phyloP scores from a whole-genome alignment of 208 protist species.

The Crithidia brevicula region DNA sequence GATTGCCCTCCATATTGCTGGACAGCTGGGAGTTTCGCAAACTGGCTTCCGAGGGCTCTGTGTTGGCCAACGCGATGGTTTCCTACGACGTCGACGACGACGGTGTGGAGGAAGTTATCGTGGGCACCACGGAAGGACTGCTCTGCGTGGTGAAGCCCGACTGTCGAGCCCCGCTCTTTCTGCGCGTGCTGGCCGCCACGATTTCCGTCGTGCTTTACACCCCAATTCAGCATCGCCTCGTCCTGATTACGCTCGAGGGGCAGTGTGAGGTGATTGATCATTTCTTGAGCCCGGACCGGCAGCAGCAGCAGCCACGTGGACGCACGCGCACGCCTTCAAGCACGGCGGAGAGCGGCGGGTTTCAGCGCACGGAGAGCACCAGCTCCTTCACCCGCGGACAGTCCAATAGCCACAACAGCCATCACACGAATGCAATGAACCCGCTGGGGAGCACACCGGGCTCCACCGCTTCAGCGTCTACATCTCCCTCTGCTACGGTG shows the following conservation, averaged over 20 bases:
- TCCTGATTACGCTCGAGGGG: conserved; percentile 87
- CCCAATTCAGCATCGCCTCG: conserved; percentile 38
- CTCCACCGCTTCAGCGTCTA: background rate
- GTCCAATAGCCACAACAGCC: background rate
- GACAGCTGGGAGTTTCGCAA: conserved; percentile 91
- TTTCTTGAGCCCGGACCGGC: conserved; percentile 40
- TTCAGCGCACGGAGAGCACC: conserved; percentile 6
- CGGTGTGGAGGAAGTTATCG: conserved; percentile 78
- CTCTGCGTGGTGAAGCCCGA: conserved; percentile 80
- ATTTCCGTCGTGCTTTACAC: conserved; percentile 88
- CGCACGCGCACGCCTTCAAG: conserved; percentile 1
- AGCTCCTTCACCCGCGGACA: conserved; percentile 9
- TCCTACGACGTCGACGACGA: conserved; percentile 83
- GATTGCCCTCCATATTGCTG: conserved; percentile 64
- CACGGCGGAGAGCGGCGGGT: background rate
- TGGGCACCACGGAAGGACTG: conserved; percentile 87
- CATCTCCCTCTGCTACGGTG: no score
- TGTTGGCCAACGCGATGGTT: conserved; percentile 81
- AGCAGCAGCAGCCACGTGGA: background rate
- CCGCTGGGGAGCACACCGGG: no score
- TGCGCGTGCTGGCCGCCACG: conserved; percentile 69
- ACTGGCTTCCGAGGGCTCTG: conserved; percentile 74
- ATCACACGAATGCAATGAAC: no score
- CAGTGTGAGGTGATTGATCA: conserved; percentile 85
- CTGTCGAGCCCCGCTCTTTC: conserved; percentile 62